Conservation (phyloP, 2,329 filamentous ascomycete species). For the Ceratocystis harringtonii region DNA sequence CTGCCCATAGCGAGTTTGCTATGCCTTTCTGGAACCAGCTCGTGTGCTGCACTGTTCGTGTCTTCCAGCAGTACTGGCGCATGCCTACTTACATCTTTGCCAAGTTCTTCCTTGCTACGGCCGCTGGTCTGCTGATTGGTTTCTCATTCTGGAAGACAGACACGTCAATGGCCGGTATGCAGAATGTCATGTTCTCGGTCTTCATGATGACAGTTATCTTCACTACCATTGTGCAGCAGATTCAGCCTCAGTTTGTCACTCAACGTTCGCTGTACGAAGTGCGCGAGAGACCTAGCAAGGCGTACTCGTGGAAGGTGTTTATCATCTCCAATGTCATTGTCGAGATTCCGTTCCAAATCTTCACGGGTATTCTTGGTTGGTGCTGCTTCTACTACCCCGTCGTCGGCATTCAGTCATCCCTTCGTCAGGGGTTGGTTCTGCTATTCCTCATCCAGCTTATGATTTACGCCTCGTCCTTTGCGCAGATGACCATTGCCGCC, state of each 20-base stretch:
- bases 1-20: slow-evolving; percentile 52
- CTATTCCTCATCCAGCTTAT: slow-evolving; percentile 51
- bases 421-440: slow-evolving; percentile 49
- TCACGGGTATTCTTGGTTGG: slow-evolving; percentile 49
- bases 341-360: slow-evolving; percentile 55
- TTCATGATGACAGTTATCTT: slow-evolving; percentile 69
- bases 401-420: slow-evolving; percentile 32
- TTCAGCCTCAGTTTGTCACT: slow-evolving; percentile 62
- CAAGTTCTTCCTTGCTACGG: slow-evolving; percentile 46
- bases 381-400: slow-evolving; percentile 55
- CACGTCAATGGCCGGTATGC: slow-evolving; percentile 50
- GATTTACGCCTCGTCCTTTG: slow-evolving; percentile 57
- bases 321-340: slow-evolving; percentile 56
- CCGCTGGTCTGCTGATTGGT: slow-evolving; percentile 55
- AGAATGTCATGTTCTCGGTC: slow-evolving; percentile 58
- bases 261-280: slow-evolving; percentile 64
- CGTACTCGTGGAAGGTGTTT: slow-evolving; percentile 63
- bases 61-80: slow-evolving; percentile 76
- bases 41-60: slow-evolving; percentile 45
- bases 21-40: slow-evolving; percentile 57
- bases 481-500: slow-evolving; percentile 57
- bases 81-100: slow-evolving; percentile 64
- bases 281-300: slow-evolving; percentile 57
- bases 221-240: slow-evolving; percentile 50
- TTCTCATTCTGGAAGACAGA: slow-evolving; percentile 50